Evolutionary conservation across 768 basidiomycete species (phyloP).

Genomic region (Leccinum ochraceum): DNA sequence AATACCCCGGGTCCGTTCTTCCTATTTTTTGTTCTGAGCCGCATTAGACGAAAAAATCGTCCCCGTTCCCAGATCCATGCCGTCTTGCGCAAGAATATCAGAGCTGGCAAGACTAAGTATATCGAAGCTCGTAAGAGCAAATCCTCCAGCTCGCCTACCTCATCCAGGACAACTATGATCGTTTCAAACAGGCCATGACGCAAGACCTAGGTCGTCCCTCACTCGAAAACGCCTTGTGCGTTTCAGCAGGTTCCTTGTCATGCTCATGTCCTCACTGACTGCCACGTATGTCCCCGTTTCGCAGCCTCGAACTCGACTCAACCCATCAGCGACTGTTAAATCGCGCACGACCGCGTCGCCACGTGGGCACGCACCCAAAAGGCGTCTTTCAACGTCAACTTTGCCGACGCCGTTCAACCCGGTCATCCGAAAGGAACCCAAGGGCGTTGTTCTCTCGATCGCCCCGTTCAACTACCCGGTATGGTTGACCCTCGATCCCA

Average conservation of each 20-base stretch:
- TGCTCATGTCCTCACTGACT: neutral
- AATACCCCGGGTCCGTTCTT: no score
- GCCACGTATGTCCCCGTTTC: neutral
- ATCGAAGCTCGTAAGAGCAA: conserved; percentile 72
- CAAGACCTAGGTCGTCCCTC: conserved; percentile 64
- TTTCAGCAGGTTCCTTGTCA: neutral
- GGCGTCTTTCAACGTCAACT: no score
- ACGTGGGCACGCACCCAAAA: no score
- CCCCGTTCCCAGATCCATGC: conserved; percentile 49
- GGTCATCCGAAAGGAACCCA: no score
- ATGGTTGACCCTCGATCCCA: no score
- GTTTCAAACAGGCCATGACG: conserved; percentile 57
- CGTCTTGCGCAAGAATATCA: conserved; percentile 57
- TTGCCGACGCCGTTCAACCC: no score
- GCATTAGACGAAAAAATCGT: no score
- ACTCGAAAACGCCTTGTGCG: conserved; percentile 57
- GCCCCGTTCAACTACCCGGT: no score
- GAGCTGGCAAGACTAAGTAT: conserved; percentile 60
- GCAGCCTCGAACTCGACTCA: conserved; percentile 61
- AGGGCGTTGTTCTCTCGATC: no score
- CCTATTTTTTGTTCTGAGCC: no score
- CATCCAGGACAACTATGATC: conserved; percentile 67
- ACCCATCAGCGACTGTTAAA: conserved; percentile 34
- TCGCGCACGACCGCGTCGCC: no score
- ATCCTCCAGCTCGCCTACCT: conserved; percentile 67